Base-by-base conservation (phyloP, 2,329 filamentous ascomycete species). In the Venturia nashicola region DNA sequence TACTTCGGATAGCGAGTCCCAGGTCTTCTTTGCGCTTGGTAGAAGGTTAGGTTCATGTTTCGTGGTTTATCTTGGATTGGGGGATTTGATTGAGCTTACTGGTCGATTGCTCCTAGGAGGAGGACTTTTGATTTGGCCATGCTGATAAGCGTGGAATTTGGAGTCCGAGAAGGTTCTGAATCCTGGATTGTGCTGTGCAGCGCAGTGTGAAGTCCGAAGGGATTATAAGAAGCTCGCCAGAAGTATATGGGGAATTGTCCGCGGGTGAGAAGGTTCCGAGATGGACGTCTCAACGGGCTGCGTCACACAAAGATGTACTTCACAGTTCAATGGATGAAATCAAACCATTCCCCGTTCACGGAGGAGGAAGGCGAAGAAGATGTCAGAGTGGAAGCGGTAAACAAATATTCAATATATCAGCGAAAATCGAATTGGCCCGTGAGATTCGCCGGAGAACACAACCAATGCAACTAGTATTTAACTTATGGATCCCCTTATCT, bases 21-120 rank as follows among this genome's bases (percentile, higher is more conserved):
- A 91, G 65, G 83, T 77, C 48, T 83, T 77, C 65, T 86, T 79
- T 48, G 89, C 89, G 71, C 86, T 89, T 71, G 40, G 34, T 39
- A 62, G 12, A 0, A 57, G 23, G 40, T 61, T 34, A 65, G 54
- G 42, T n/a, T 40, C 18, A 62, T 12, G n/a, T 23, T 18, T 39
- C 23, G n/a, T 60, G 18, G 32, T 64, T 39, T 16, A 55, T 61
- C n/a, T 54, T 23, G 23, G 43, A 12, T 3, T 18, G 7, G 14
- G 23, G 23, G n/a, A 34, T 40, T 61, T 46, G 48, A 65, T 40
- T 39, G 40, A 43, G 80, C 83, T 69, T 75, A 88, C 86, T 86
- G 83, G 64, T 83, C 80, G 67, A 90, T 84, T 44, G 77, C 70
- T 59, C 87, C 86, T 18, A 90, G 76, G 51, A 86, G 78, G 8